Percentiles rank a stretch among this genome's conserved stretches.
Conservation (phyloP, 768 basidiomycete genomes). For the Daedaleopsis sinensis region DNA sequence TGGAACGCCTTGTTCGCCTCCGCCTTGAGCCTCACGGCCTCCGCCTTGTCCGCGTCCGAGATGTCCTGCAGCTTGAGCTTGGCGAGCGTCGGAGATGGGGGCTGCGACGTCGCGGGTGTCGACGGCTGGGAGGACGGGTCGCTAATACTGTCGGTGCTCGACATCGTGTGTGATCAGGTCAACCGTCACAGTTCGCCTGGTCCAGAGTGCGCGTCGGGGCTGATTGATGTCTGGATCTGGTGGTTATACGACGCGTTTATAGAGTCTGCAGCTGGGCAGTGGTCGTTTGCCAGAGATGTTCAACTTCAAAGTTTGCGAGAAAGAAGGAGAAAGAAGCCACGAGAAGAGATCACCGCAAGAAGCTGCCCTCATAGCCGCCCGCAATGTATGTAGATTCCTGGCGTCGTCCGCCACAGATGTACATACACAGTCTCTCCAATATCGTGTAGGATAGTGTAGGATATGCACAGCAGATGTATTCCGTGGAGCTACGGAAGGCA, state of each 20-base stretch:
- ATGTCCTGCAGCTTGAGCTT: constrained; percentile 57
- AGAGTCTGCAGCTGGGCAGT: background rate
- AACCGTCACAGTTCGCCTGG: too few relatives aligned
- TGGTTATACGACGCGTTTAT: background rate
- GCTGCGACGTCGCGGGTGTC: constrained; percentile 55
- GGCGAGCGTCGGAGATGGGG: constrained; percentile 60
- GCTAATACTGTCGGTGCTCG: constrained; percentile 18
- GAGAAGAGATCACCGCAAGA: background rate
- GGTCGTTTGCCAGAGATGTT: background rate
- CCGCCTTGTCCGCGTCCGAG: constrained; percentile 69
- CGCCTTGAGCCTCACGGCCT: constrained; percentile 74
- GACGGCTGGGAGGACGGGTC: constrained; percentile 38
- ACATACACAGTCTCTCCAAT: background rate
- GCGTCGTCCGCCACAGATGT: background rate
- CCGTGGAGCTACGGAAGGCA: background rate
- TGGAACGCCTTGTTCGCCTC: constrained; percentile 89
- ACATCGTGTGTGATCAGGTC: constrained; percentile 13
- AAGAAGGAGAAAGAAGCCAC: background rate
- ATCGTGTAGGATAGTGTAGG: background rate
- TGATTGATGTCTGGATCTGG: background rate
- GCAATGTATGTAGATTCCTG: too few relatives aligned
- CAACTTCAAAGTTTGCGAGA: background rate
- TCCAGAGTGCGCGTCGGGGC: background rate
- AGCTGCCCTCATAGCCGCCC: background rate
- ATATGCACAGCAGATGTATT: constrained; percentile 3